phyloP scores from a whole-genome alignment of 2,329 filamentous ascomycete species.

The Bisporella sp. region DNA sequence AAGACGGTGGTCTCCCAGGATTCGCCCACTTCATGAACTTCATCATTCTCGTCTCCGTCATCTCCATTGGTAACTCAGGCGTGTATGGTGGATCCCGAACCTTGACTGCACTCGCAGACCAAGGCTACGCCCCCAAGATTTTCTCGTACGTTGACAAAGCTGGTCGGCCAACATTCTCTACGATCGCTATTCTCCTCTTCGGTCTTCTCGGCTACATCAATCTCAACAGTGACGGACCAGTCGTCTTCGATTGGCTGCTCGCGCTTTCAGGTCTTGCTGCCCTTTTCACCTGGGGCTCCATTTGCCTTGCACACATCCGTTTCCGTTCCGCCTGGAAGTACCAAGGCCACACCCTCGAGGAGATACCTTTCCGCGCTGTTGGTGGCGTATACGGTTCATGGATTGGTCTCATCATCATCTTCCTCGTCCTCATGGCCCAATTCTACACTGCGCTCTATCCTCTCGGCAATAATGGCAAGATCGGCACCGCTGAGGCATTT shows the following conservation, averaged over 20 bases:
- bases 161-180: constrained; percentile 61
- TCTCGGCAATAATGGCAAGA: constrained; percentile 49
- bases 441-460: constrained; percentile 46
- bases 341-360: constrained; percentile 44
- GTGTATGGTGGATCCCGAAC: constrained; percentile 89
- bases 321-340: constrained; percentile 55
- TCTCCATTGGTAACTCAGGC: constrained; percentile 85
- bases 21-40: constrained; percentile 86
- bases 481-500: constrained; percentile 38
- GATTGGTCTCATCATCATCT: constrained; percentile 58
- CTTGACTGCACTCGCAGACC: constrained; percentile 80
- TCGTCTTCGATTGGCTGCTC: constrained; percentile 57
- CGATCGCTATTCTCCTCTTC: constrained; percentile 43
- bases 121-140: constrained; percentile 69
- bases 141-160: constrained; percentile 75
- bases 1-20: constrained; percentile 72
- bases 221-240: constrained; percentile 32
- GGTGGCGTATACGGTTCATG: constrained; percentile 59
- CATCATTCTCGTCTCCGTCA: constrained; percentile 81
- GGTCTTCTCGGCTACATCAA: constrained; percentile 52
- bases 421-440: constrained; percentile 56
- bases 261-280: constrained; percentile 64
- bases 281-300: constrained; percentile 68
- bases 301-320: constrained; percentile 57
- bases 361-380: constrained; percentile 38